These are phyloP conservation scores for Hamamelis virginiana DNA, from an alignment of 164 flowering plant species.

Conservation along the genomic window DNA sequence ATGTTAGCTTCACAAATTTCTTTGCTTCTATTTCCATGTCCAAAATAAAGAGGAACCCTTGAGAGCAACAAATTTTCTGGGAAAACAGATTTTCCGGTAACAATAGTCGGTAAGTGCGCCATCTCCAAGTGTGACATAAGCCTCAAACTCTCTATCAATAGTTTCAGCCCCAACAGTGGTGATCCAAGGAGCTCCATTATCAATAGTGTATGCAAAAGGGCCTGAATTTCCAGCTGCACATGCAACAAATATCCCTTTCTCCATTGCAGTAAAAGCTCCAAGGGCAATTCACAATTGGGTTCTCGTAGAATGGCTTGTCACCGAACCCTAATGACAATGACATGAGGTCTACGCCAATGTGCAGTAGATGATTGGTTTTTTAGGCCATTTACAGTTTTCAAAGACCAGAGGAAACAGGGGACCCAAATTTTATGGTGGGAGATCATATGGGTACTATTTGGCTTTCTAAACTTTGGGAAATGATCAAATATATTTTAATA, in stretches of 20 bases:
- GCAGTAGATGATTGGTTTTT: too few species aligned
- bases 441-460: too few species aligned
- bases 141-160: conserved; percentile 23
- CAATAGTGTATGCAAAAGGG: conserved; percentile 16
- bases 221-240: conserved; percentile 44
- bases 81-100: conserved; percentile 29
- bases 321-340: conserved; percentile 38
- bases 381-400: too few species aligned
- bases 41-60: conserved; percentile 28
- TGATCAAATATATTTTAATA: too few species aligned
- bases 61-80: conserved; percentile 34
- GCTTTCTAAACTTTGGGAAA: too few species aligned
- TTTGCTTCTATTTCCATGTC: conserved; percentile 28
- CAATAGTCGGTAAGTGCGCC: conserved; percentile 11
- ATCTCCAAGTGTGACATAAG: conserved; percentile 24
- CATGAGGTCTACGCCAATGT: conserved; percentile 43
- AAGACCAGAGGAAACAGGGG: too few species aligned
- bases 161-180: conserved; percentile 44
- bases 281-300: conserved; percentile 40
- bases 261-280: conserved; percentile 43
- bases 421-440: too few species aligned
- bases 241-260: conserved; percentile 40
- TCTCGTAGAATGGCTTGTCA: conserved; percentile 18
- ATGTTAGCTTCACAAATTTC: conserved; percentile 19
- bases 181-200: conserved; percentile 52